phyloP scores from a whole-genome alignment of 257 asterid genomes.

The Solanum neorickii region DNA sequence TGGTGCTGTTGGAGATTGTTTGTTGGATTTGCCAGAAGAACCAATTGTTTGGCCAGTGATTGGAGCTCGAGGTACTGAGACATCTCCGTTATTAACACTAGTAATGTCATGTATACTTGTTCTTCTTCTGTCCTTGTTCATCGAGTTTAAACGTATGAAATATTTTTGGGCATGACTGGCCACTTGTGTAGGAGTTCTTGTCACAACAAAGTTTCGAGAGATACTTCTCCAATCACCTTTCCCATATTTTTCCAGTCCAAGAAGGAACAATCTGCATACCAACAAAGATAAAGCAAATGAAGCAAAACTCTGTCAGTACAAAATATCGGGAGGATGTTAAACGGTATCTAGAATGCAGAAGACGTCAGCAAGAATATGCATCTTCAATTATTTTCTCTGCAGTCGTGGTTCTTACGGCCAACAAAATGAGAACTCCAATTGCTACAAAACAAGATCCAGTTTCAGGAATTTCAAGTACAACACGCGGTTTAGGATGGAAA shows the following conservation, averaged over 20 bases:
- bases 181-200: conserved; percentile 91
- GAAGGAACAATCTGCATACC: conserved; percentile 61
- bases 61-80: conserved; percentile 53
- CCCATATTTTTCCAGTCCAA: conserved; percentile 81
- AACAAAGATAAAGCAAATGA: neutral
- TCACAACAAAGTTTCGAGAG: conserved; percentile 72
- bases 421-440: neutral
- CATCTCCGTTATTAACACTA: conserved; percentile 50
- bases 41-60: conserved; percentile 66
- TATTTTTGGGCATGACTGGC: conserved; percentile 97
- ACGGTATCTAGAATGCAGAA: neutral
- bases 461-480: neutral
- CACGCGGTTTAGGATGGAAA: neutral
- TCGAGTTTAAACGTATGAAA: conserved; percentile 76
- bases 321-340: neutral
- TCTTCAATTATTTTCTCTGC: neutral
- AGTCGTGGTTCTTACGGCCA: neutral
- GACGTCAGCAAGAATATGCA: neutral
- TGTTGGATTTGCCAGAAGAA: conserved; percentile 37
- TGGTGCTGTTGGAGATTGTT: conserved; percentile 23
- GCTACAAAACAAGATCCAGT: neutral
- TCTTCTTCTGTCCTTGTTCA: conserved; percentile 84
- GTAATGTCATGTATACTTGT: conserved; percentile 93
- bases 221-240: conserved; percentile 97
- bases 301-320: neutral